Conservation (phyloP, 805 yeast species). For the Saccharomycopsis sp. region DNA sequence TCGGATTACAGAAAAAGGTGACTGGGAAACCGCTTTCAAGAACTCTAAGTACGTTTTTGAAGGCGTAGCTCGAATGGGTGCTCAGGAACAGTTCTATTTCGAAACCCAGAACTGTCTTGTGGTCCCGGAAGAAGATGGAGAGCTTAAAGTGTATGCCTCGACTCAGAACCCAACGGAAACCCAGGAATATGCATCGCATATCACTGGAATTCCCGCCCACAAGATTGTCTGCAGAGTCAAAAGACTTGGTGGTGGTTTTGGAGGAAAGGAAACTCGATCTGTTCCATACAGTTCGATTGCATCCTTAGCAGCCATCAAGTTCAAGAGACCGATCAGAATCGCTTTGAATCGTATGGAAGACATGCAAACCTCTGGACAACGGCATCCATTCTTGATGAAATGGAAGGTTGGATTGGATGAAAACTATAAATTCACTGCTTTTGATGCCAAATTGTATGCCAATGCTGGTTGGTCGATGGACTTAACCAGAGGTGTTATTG, state of each 20-base stretch:
- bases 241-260: constrained; percentile 45
- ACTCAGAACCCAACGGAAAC: constrained; percentile 42
- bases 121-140: constrained; percentile 42
- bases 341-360: constrained; percentile 37
- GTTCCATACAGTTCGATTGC: constrained; percentile 35
- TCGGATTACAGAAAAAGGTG: constrained; percentile 34
- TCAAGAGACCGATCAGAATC: constrained; percentile 37
- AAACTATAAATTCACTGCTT: constrained; percentile 35
- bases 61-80: constrained; percentile 36
- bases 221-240: constrained; percentile 37
- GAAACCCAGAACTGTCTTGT: constrained; percentile 41
- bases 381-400: constrained; percentile 40
- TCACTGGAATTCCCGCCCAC: constrained; percentile 37
- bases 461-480: constrained; percentile 47
- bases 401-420: constrained; percentile 39
- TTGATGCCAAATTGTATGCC: constrained; percentile 35
- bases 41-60: constrained; percentile 31
- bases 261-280: constrained; percentile 42
- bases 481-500: constrained; percentile 42
- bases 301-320: constrained; percentile 38
- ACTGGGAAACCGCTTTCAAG: constrained; percentile 33
- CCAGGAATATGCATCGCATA: constrained; percentile 37
- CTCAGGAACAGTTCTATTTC: constrained; percentile 44
- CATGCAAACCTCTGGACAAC: constrained; percentile 40
- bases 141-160: constrained; percentile 37